Base-by-base conservation (phyloP, 768 basidiomycete genomes). In the Serendipita sp. region DNA sequence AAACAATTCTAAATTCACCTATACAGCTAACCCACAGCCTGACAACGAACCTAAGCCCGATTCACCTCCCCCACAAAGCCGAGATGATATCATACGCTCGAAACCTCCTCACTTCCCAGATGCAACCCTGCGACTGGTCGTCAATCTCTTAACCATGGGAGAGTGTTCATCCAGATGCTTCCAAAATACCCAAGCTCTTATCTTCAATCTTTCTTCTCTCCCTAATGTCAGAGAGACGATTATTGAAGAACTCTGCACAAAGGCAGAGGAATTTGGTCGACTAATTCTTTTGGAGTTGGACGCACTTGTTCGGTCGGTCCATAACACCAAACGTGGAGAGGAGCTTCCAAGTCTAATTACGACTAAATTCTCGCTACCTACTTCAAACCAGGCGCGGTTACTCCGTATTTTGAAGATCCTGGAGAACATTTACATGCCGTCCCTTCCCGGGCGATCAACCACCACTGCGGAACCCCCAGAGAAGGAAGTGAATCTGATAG, bases 81-180 rank as follows among this genome's bases (percentile, higher is more conserved):
- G 44, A 43, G 63, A 44, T 6, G 44, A 52, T 29, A 53, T 66
- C 29, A 52, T 88, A 13, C 75, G 91, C 13, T 78, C 85, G 10
- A 82, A 80, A 62, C 84, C 89, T 16, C 96, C 96, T 11, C 84
- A 86, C 67, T 86, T 98, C 65, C 91, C 94, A 4, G 83, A 88
- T 62, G 72, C 83, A 2, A 85, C 88, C n/a, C 79, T 98, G 29
- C 85, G 89, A 43, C 81, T 93, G 43, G 91, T 98, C 66, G 92
- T 96, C 72, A 98, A 98, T 73, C 92, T 98, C 69, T 78, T 99
- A 67, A 97, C 96, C n/a, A 80, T 87, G 18, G 96, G 96, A 48
- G 96, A 99, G 76, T 98, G 95, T 71, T 92, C 93, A 27, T 89
- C 87, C 46, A 81, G 88, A 36, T 96, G 94, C n/a, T 99, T 99